Conservation (phyloP, 2,329 filamentous ascomycete genomes). For the Ophiostoma sp. region DNA sequence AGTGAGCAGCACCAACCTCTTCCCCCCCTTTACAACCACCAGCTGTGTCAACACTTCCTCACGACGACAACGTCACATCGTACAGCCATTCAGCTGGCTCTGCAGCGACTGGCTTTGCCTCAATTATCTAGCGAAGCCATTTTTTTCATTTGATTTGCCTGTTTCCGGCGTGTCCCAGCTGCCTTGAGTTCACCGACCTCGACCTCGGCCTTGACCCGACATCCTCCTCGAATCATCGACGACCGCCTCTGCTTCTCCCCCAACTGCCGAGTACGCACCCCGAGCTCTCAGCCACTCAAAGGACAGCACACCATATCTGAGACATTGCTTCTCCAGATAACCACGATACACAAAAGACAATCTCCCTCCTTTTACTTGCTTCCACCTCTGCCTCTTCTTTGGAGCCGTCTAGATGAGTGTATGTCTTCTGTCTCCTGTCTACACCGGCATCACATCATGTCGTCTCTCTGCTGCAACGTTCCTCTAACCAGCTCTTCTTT, state of each 20-base stretch:
- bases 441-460: background rate
- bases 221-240: background rate
- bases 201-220: background rate
- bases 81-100: background rate
- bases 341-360: background rate
- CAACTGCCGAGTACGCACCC: constrained; percentile 14
- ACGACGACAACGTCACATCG: background rate
- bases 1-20: background rate
- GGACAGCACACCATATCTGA: constrained; percentile 3
- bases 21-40: constrained; percentile 10
- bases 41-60: constrained; percentile 5
- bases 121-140: background rate
- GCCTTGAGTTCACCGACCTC: background rate
- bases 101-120: background rate
- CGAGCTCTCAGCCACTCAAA: constrained; percentile 8
- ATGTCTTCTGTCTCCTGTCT: constrained; percentile 3
- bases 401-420: constrained; percentile 23
- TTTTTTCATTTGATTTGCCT: background rate
- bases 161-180: background rate
- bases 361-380: background rate
- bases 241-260: background rate
- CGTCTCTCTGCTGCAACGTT: background rate
- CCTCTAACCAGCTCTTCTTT: background rate
- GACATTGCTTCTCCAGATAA: background rate
- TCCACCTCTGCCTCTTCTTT: background rate